phyloP scores from a whole-genome alignment of 306 rosid species.

The Styphnolobium japonicum region DNA sequence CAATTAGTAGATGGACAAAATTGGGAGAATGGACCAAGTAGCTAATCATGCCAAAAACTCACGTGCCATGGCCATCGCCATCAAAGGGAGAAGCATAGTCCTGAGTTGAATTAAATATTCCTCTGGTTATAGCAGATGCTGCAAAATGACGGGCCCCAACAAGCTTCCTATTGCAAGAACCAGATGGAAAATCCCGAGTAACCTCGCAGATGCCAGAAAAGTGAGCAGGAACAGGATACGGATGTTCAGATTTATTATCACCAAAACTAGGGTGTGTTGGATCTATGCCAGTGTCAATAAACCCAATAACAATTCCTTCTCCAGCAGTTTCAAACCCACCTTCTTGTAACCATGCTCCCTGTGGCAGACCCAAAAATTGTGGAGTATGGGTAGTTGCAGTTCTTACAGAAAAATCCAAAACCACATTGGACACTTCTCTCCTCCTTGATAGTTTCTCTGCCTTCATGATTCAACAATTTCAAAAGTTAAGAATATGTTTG shows the following conservation, averaged over 20 bases:
- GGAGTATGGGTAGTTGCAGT: constrained; percentile 98
- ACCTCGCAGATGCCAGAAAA: constrained; percentile 94
- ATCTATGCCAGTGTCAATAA: constrained; percentile 93
- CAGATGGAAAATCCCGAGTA: constrained; percentile 93
- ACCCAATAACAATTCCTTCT: constrained; percentile 87
- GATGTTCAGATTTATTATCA: constrained; percentile 43
- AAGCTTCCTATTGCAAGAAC: constrained; percentile 96
- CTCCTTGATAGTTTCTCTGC: constrained; percentile 79
- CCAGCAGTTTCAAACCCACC: constrained; percentile 93
- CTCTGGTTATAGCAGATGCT: constrained; percentile 94
- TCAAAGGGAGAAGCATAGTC: constrained; percentile 98
- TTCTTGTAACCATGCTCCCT: constrained; percentile 82
- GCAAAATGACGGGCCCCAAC: constrained; percentile 98
- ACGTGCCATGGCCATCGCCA: constrained; percentile 99
- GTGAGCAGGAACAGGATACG: constrained; percentile 81
- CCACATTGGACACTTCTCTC: constrained; percentile 80
- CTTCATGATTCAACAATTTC: constrained; percentile 44
- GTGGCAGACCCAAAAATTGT: constrained; percentile 87
- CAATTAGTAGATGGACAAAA: not conserved
- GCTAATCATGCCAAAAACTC: constrained; percentile 40
- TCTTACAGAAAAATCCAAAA: constrained; percentile 84
- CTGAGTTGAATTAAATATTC: constrained; percentile 77
- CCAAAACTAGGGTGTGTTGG: constrained; percentile 86
- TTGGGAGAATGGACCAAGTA: not conserved
- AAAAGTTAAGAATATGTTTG: constrained; percentile 3